Base-by-base conservation (phyloP, 2,329 filamentous ascomycete species). In the Thelonectria rubi region DNA sequence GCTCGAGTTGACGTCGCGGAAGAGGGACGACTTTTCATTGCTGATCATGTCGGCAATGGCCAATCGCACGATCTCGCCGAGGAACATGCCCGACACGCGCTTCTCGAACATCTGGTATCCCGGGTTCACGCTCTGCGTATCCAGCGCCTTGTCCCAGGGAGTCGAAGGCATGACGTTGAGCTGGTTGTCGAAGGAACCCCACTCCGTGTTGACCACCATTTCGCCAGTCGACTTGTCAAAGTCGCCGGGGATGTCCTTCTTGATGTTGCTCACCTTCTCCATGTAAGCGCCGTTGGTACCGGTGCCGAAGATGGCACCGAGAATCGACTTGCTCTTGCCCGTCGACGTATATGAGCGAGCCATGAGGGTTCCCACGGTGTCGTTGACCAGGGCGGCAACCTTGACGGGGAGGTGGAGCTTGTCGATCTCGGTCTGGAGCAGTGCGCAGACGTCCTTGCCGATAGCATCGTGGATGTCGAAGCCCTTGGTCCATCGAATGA, bases 41-140 rank as follows among this genome's bases (percentile, higher is more conserved):
- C 90, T 85, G 72, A 94, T 81, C 75, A 97, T 85, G 60, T 88
- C 83, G 52, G 95, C 76, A 20, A 97, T 80, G 15, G 89, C 88
- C 46, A 92, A 84, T 56, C 95, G 91, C 57, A 97, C 84, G 65
- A 98, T 94, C 77, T 99, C 95, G 56, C 95, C 95, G 50, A 99
- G 79, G 81, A 98, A 99, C 94, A 99, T 98, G 76, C 95, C 95
- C 0, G 93, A 97, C 15, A 99, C 91, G 49, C 94, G 91, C 85
- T 99, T 99, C 82, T 99, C 95, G 74, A 98, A 99, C 92, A 98
- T 97, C 75, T 99, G 95, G 64, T 97, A 88, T 24, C 95, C 95
- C 0, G 94, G 94, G 78, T 99, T 98, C 70, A 92, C 88, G 67
- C 90, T 95, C 62, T 90, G 87, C 58, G 82, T 80, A 77, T 99